Evolutionary conservation across 2,329 filamentous ascomycete species (phyloP).

Genomic region (Ophiostoma tasmaniense): DNA sequence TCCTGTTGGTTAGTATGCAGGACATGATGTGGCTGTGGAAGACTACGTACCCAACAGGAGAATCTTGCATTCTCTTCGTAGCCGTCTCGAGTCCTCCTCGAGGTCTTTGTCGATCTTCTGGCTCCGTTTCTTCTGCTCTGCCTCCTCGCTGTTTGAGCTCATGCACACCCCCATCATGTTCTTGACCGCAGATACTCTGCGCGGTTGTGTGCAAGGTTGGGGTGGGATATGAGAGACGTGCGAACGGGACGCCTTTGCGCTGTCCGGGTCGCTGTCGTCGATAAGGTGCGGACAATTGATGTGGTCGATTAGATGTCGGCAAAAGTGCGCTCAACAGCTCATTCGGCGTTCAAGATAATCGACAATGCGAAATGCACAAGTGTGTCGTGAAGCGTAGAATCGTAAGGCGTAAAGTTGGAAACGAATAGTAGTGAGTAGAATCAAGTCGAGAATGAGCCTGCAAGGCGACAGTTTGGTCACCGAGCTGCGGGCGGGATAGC

Average conservation of each 20-base stretch:
- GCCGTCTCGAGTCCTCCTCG: slow-evolving; percentile 85
- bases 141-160: slow-evolving; percentile 78
- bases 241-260: not conserved
- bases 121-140: slow-evolving; percentile 90
- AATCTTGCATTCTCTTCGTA: slow-evolving; percentile 98
- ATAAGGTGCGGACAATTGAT: no score
- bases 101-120: slow-evolving; percentile 90
- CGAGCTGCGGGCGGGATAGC: not conserved
- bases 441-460: not conserved
- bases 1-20: slow-evolving; percentile 45
- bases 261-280: not conserved
- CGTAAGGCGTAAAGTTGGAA: not conserved
- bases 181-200: slow-evolving; percentile 3
- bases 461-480: not conserved
- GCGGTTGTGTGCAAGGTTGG: no score
- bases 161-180: slow-evolving; percentile 79
- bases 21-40: not conserved
- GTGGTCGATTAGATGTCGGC: not conserved
- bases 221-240: not conserved
- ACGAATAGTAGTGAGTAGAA: no score
- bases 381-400: not conserved
- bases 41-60: slow-evolving; percentile 66
- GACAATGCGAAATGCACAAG: not conserved
- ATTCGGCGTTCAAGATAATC: no score
- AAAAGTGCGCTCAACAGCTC: not conserved